Evolutionary conservation across 805 yeast genomes (phyloP).

Genomic region (Scheffersomyces coipomensis): DNA sequence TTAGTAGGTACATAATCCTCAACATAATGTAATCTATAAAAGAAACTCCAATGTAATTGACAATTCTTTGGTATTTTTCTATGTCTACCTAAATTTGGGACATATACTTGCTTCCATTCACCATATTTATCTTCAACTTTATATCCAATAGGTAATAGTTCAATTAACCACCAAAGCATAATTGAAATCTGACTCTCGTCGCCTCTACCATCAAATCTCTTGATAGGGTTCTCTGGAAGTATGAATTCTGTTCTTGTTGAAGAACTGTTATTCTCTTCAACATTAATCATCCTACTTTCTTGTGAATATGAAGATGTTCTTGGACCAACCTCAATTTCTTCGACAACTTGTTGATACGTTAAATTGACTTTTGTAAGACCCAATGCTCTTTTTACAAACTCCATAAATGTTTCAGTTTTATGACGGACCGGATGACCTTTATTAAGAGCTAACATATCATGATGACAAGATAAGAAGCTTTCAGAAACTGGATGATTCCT

Average conservation of each 20-base stretch:
- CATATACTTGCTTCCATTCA: constrained; percentile 47
- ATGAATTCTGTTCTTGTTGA: neutral
- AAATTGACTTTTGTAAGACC: constrained; percentile 2
- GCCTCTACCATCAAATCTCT: constrained; percentile 40
- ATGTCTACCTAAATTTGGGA: constrained; percentile 57
- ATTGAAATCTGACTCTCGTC: constrained; percentile 19
- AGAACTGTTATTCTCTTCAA: too few species aligned
- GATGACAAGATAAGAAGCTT: constrained; percentile 48
- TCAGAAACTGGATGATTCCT: constrained; percentile 34
- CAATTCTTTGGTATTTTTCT: constrained; percentile 50
- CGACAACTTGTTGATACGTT: constrained; percentile 3
- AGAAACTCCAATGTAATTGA: constrained; percentile 62
- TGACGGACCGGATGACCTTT: neutral
- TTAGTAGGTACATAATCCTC: constrained; percentile 43
- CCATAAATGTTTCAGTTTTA: neutral
- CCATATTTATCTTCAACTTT: constrained; percentile 47
- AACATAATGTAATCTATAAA: constrained; percentile 51
- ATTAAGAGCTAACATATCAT: constrained; percentile 44
- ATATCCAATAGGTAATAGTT: constrained; percentile 57
- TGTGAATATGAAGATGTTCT: too few species aligned
- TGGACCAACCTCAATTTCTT: constrained; percentile 7
- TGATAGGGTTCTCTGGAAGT: constrained; percentile 12
- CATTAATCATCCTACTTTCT: too few species aligned
- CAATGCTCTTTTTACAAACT: neutral
- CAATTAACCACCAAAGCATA: constrained; percentile 61